Base-by-base conservation (phyloP, 371 early-diverging fungal genomes). In the Blastocladiella emersonii region DNA sequence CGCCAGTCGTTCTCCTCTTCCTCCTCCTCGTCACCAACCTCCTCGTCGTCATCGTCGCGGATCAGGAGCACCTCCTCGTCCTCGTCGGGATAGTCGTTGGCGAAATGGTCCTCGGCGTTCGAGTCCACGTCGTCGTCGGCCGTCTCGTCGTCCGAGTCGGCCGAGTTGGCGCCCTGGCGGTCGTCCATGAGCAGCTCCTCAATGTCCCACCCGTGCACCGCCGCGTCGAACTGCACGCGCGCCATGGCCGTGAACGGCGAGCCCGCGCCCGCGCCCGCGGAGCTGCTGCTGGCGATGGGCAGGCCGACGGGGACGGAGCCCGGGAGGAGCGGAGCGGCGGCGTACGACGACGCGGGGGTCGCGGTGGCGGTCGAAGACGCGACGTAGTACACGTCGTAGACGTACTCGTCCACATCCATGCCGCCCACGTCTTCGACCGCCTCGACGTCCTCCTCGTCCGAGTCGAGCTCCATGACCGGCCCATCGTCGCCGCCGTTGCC, bases 31-130 rank as follows among this genome's bases (percentile, higher is more conserved):
- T 34, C 43, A 7, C 41, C 64, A 45, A 61, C 34, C 12, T 63
- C 64, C 5, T 61, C 63, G 27, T 63, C 66, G 21, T 66, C 66
- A 30, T 44, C 49, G 36, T 61, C 59, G 45, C n/a, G 23, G 48
- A 48, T 17, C 48, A 51, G 15, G 21, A 51, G 15, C 12, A 44
- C 17, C 19, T 44, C 45, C 19, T 44, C 45, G 23, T 44, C 45
- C 45, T 44, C 45, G 32, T 51, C 25, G 30, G 53, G 30, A 13
- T 51, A 32, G 17, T 17, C 30, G 53, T 30, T 27, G 27, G 30
- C 25, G 23, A 27, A 17, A 19, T 30, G 15, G 2, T 19, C 30
- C 27, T 51, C 53, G 53, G 10, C 32, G 15, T 30, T 27, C 53
- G 32, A 51, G 15, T 51, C 30, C 17, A 30, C 30, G 30, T 27